These are phyloP conservation scores for Dactylonectria macrodidyma DNA, from an alignment of 2,329 filamentous ascomycete genomes.

Conservation along the genomic window DNA sequence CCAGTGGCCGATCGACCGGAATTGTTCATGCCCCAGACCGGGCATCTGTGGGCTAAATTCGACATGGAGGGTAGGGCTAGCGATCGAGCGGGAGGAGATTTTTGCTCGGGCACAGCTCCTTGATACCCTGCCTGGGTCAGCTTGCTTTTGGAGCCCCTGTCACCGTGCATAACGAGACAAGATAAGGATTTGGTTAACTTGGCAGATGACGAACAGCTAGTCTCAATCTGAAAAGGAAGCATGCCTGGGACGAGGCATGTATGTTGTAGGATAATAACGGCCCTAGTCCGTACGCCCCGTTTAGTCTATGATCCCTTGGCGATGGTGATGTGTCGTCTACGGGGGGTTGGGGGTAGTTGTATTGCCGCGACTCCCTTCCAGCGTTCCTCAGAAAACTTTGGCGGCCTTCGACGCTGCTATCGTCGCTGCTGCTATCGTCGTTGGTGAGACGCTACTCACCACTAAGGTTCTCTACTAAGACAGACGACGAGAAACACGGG, in stretches of 20 bases:
- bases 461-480: conserved; percentile 33
- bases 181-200: background rate
- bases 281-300: background rate
- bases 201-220: background rate
- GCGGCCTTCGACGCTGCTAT: conserved; percentile 9
- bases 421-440: background rate
- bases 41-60: conserved; percentile 23
- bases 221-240: background rate
- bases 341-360: background rate
- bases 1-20: conserved; percentile 34
- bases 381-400: conserved; percentile 20
- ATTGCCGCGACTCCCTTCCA: background rate
- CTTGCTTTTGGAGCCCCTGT: conserved; percentile 28
- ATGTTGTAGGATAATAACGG: background rate
- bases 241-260: conserved; percentile 15
- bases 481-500: background rate
- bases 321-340: background rate
- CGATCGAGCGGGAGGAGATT: conserved; percentile 15
- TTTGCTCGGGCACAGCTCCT: background rate
- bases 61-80: conserved; percentile 22
- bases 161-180: conserved; percentile 28
- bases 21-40: conserved; percentile 13
- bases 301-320: background rate
- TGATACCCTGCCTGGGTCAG: conserved; percentile 5
- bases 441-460: conserved; percentile 19